These are phyloP conservation scores for Aspergillus flavus DNA, from an alignment of 2,329 filamentous ascomycete genomes.

Conservation along the genomic window DNA sequence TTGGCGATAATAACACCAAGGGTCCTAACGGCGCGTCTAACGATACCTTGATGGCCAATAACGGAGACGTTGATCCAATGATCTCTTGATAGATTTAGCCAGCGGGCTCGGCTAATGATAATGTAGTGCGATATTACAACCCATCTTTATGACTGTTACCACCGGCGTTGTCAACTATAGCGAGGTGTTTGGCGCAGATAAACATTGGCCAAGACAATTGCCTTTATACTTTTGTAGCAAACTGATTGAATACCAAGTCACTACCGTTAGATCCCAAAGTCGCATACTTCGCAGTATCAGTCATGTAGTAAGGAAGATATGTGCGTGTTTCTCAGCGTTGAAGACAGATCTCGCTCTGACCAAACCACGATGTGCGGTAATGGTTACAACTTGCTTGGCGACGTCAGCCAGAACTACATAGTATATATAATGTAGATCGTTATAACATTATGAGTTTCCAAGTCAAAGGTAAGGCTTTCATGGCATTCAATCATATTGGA, in stretches of 20 bases:
- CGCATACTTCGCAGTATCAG: not conserved
- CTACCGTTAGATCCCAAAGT: not conserved
- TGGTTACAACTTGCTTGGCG: too few relatives aligned
- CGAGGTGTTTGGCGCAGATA: constrained; percentile 1
- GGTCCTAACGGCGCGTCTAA: constrained; percentile 34
- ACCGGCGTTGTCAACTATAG: constrained; percentile 1
- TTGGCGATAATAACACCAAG: constrained; percentile 35
- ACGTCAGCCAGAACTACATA: too few relatives aligned
- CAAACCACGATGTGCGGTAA: too few relatives aligned
- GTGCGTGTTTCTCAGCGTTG: too few relatives aligned
- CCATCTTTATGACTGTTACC: constrained; percentile 4
- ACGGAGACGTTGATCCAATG: constrained; percentile 45
- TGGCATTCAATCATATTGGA: not conserved
- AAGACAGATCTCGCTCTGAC: too few relatives aligned
- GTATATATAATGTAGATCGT: too few relatives aligned
- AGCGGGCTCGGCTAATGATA: not conserved
- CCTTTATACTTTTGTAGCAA: not conserved
- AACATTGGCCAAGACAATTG: not conserved
- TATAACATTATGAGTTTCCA: too few relatives aligned
- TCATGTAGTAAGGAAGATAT: too few relatives aligned
- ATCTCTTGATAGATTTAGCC: constrained; percentile 33
- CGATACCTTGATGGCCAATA: constrained; percentile 47
- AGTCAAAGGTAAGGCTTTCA: not conserved
- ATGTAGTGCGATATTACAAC: not conserved
- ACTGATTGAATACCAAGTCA: not conserved